phyloP scores from a whole-genome alignment of 1,284 basidiomycete genomes.

The Boletus semigastroideus region DNA sequence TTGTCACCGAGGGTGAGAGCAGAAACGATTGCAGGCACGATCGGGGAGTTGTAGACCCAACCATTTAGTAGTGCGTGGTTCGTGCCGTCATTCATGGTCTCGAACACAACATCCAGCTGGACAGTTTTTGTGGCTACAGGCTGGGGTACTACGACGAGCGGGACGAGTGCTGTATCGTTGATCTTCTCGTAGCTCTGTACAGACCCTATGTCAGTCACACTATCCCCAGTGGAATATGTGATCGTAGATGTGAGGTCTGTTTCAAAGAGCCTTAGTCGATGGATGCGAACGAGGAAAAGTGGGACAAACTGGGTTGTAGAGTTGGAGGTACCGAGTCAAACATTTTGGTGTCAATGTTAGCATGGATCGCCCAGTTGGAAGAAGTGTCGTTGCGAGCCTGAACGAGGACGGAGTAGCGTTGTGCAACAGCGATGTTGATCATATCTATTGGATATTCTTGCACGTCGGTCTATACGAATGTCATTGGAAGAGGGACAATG shows the following conservation, averaged over 20 bases:
- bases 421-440: slow-evolving; percentile 78
- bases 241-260: slow-evolving; percentile 78
- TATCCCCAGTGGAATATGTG: slow-evolving; percentile 56
- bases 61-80: slow-evolving; percentile 76
- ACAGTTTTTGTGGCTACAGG: slow-evolving; percentile 48
- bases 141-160: slow-evolving; percentile 47
- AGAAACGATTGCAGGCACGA: slow-evolving; percentile 77
- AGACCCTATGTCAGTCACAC: slow-evolving; percentile 49
- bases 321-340: slow-evolving; percentile 59
- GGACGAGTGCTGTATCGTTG: slow-evolving; percentile 63
- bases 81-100: slow-evolving; percentile 76
- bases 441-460: slow-evolving; percentile 70
- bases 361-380: slow-evolving; percentile 86
- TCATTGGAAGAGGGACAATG: not conserved
- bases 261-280: slow-evolving; percentile 1
- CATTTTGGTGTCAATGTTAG: slow-evolving; percentile 87
- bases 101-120: slow-evolving; percentile 58
- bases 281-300: not conserved
- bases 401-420: slow-evolving; percentile 93
- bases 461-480: slow-evolving; percentile 62
- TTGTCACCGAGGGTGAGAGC: slow-evolving; percentile 73
- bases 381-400: slow-evolving; percentile 84
- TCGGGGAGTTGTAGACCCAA: slow-evolving; percentile 66
- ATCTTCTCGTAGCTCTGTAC: slow-evolving; percentile 56
- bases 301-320: slow-evolving; percentile 70